Percentiles rank a stretch among this genome's conserved stretches.
These are phyloP conservation scores for Saturnispora ahearnii DNA, from an alignment of 805 yeast genomes.

Conservation along the genomic window DNA sequence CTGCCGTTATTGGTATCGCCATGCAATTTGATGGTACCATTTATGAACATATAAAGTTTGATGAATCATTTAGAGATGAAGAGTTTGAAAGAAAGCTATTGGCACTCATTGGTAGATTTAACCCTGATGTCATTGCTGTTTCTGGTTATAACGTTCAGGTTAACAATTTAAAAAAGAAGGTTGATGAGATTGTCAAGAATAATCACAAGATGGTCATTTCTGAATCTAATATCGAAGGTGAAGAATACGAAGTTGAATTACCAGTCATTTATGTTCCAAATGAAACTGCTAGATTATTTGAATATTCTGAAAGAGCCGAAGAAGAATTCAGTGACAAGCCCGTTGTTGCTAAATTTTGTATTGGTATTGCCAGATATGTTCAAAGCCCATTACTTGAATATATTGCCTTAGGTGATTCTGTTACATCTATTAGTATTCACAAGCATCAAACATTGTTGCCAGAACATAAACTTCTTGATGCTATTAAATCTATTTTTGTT, in stretches of 20 bases:
- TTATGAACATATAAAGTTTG: conserved; percentile 69
- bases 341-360: conserved; percentile 69
- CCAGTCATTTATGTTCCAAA: conserved; percentile 81
- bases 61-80: conserved; percentile 54
- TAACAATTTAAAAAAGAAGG: conserved; percentile 47
- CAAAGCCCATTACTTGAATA: conserved; percentile 93
- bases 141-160: conserved; percentile 79
- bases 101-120: conserved; percentile 48
- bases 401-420: conserved; percentile 67
- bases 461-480: conserved; percentile 50
- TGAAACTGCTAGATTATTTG: conserved; percentile 86
- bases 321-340: conserved; percentile 81
- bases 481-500: conserved; percentile 74
- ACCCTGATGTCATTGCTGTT: conserved; percentile 85
- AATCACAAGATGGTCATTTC: conserved; percentile 45
- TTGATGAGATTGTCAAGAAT: conserved; percentile 44
- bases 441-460: conserved; percentile 67
- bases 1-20: conserved; percentile 77
- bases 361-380: conserved; percentile 82
- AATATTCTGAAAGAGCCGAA: conserved; percentile 65
- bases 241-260: conserved; percentile 30
- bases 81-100: conserved; percentile 61
- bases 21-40: conserved; percentile 76
- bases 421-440: conserved; percentile 53
- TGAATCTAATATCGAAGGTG: conserved; percentile 32